Percentiles rank a stretch among this genome's conserved stretches.
Conservation (phyloP, 768 basidiomycete genomes). For the Boletellus emodensis region DNA sequence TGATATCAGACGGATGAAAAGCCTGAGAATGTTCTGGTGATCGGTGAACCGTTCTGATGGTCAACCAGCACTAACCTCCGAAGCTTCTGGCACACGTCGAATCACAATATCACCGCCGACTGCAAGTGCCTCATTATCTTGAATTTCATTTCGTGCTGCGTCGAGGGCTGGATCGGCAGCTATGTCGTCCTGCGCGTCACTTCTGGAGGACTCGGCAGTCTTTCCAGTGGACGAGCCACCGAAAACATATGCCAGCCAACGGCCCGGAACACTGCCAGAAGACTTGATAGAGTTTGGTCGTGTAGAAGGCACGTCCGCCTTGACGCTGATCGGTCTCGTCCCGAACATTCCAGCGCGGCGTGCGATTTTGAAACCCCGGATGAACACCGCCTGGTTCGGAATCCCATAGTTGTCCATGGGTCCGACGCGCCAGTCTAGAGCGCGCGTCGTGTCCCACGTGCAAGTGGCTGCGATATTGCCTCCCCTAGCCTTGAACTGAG, state of each 20-base stretch:
- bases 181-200: not conserved
- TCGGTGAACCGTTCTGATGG: not conserved
- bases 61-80: not conserved
- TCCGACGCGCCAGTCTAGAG: constrained; percentile 4
- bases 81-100: not conserved
- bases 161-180: not conserved
- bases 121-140: not conserved
- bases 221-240: not conserved
- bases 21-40: not conserved
- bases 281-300: not conserved
- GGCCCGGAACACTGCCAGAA: not conserved
- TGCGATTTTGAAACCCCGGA: constrained; percentile 19
- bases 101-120: not conserved
- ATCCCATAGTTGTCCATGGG: not conserved
- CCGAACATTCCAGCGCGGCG: not conserved
- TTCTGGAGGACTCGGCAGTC: not conserved
- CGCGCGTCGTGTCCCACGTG: constrained; percentile 5
- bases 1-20: constrained; percentile 10
- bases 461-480: constrained; percentile 3
- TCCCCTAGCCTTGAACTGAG: constrained; percentile 3
- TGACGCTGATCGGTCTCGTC: constrained; percentile 2
- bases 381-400: constrained; percentile 22
- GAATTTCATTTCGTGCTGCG: not conserved
- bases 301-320: not conserved
- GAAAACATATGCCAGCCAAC: not conserved